Percentiles rank a stretch among this genome's conserved stretches.
Conservation (phyloP, 805 yeast species). For the Komagataella mondaviorum region DNA sequence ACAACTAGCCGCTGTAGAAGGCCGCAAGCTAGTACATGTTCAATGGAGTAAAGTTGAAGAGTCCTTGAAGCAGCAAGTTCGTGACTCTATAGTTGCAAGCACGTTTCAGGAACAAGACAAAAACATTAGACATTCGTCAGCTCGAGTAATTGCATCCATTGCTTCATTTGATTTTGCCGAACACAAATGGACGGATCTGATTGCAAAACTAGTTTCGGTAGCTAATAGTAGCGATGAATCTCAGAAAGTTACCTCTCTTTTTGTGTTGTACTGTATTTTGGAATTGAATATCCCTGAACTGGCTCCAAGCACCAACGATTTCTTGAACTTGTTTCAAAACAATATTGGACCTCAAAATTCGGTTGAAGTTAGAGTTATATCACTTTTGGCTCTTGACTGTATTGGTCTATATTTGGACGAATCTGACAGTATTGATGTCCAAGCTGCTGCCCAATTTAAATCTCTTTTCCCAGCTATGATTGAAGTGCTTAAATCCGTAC, state of each 20-base stretch:
- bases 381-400: slow-evolving; percentile 68
- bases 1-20: slow-evolving; percentile 94
- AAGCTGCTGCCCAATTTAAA: slow-evolving; percentile 40
- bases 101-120: slow-evolving; percentile 51
- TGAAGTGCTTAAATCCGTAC: slow-evolving; percentile 62
- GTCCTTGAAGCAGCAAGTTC: slow-evolving; percentile 42
- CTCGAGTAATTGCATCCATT: slow-evolving; percentile 81
- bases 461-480: slow-evolving; percentile 69
- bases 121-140: slow-evolving; percentile 73
- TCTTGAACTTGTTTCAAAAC: slow-evolving; percentile 55
- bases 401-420: slow-evolving; percentile 60
- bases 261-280: slow-evolving; percentile 61
- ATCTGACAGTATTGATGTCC: slow-evolving; percentile 28
- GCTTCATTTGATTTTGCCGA: slow-evolving; percentile 59
- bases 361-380: slow-evolving; percentile 64
- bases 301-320: slow-evolving; percentile 44
- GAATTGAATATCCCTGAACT: slow-evolving; percentile 56
- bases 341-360: slow-evolving; percentile 54
- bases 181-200: slow-evolving; percentile 62
- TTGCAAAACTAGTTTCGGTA: slow-evolving; percentile 49
- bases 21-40: slow-evolving; percentile 63
- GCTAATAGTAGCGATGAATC: slow-evolving; percentile 15
- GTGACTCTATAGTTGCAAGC: slow-evolving; percentile 51
- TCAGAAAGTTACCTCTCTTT: slow-evolving; percentile 73
- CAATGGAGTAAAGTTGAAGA: slow-evolving; percentile 54